These are phyloP conservation scores for Colletotrichum sp. DNA, from an alignment of 2,329 filamentous ascomycete genomes.

Conservation along the genomic window DNA sequence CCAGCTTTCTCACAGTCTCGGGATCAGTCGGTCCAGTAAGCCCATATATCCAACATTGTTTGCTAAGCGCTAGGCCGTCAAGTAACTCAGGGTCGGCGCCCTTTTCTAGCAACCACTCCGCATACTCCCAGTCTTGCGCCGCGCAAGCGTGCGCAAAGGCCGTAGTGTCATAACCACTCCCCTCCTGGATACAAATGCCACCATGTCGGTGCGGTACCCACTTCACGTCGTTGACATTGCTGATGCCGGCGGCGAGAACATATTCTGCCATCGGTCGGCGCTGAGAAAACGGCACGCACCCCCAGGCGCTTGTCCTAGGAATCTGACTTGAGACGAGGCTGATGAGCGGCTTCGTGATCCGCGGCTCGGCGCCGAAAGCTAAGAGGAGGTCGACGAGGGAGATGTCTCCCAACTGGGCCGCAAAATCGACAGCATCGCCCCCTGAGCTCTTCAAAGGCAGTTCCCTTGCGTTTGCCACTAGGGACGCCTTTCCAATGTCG, in stretches of 20 bases:
- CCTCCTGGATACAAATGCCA: background rate
- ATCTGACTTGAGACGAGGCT: background rate
- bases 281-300: fast-evolving
- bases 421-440: background rate
- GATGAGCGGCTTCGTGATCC: background rate
- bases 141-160: background rate
- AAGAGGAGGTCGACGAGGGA: background rate
- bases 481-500: fast-evolving
- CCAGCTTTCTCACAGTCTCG: background rate
- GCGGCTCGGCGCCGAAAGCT: background rate
- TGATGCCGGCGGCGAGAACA: background rate
- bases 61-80: background rate
- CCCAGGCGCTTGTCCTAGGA: no score
- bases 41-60: background rate
- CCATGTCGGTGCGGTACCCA: background rate
- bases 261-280: background rate
- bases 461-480: fast-evolving
- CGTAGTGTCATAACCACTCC: background rate
- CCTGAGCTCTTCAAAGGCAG: background rate
- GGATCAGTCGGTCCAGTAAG: background rate
- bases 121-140: background rate
- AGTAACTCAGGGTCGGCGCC: background rate
- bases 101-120: background rate
- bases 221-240: background rate
- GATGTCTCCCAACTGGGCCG: background rate